Evolutionary conservation across 73 alveolate species (phyloP).

Genomic region (Paramecium sexaurelia): DNA sequence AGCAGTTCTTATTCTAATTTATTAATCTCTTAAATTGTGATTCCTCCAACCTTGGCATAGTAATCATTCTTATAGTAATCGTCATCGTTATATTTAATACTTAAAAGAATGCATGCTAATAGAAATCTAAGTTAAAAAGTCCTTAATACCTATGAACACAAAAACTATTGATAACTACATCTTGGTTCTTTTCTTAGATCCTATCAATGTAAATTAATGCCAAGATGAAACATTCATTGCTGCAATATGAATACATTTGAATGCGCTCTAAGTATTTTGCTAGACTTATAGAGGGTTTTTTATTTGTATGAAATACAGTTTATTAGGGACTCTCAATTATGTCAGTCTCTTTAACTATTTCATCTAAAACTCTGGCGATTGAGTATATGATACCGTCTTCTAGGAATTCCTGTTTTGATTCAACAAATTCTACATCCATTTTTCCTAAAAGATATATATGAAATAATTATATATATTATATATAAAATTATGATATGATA

Average conservation of each 20-base stretch:
- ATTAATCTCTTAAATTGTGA: conserved; percentile 72
- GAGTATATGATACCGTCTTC: conserved; percentile 15
- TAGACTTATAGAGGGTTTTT: conserved; percentile 45
- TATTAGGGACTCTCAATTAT: conserved; percentile 6
- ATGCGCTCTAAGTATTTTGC: neutral
- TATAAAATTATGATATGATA: neutral
- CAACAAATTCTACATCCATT: conserved; percentile 26
- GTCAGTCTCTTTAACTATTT: conserved; percentile 42
- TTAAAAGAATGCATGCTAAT: conserved; percentile 74
- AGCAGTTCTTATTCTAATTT: conserved; percentile 80
- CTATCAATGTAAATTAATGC: conserved; percentile 77
- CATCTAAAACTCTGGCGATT: conserved; percentile 38
- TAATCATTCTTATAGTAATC: conserved; percentile 72
- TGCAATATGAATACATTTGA: conserved; percentile 36
- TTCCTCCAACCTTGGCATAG: conserved; percentile 89
- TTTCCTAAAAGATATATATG: conserved; percentile 7
- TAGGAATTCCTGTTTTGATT: neutral
- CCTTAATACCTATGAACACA: conserved; percentile 64
- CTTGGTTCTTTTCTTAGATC: conserved; percentile 58
- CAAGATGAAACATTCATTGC: conserved; percentile 69
- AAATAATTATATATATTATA: neutral
- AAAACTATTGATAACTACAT: conserved; percentile 45
- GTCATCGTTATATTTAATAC: conserved; percentile 84
- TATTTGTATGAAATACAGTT: conserved; percentile 8
- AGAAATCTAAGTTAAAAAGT: conserved; percentile 69